These are phyloP conservation scores for Saccharomycopsis malanga DNA, from an alignment of 805 yeast genomes.

Conservation along the genomic window DNA sequence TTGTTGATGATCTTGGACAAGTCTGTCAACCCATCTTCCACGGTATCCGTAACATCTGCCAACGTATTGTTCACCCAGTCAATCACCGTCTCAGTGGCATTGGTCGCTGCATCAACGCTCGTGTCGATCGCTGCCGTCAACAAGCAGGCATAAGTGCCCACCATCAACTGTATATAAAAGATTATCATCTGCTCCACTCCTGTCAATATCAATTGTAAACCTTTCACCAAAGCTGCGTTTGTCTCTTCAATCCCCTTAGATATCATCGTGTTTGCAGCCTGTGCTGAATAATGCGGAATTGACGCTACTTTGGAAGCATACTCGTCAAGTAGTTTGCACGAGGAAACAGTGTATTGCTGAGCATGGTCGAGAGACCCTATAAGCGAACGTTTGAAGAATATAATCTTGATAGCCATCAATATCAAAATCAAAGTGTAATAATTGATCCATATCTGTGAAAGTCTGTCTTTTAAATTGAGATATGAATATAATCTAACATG, in stretches of 20 bases:
- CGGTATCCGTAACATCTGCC: constrained; percentile 43
- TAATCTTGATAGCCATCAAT: constrained; percentile 53
- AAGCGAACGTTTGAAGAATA: constrained; percentile 47
- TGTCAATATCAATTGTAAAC: constrained; percentile 42
- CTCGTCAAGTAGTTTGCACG: constrained; percentile 44
- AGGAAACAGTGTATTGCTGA: constrained; percentile 31
- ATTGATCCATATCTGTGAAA: constrained; percentile 64
- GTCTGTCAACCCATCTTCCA: constrained; percentile 60
- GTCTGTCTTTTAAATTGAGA: constrained; percentile 43
- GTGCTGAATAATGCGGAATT: constrained; percentile 51
- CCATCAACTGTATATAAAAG: constrained; percentile 61
- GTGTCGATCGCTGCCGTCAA: constrained; percentile 68
- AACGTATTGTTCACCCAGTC: constrained; percentile 56
- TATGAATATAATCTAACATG: constrained; percentile 27
- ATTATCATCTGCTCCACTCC: constrained; percentile 53
- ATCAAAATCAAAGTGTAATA: constrained; percentile 50
- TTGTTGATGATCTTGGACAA: constrained; percentile 52
- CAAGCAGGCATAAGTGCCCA: constrained; percentile 86
- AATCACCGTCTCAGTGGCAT: constrained; percentile 61
- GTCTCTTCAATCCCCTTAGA: constrained; percentile 41
- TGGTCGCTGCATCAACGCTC: constrained; percentile 62
- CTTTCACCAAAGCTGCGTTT: constrained; percentile 38
- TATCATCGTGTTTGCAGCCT: constrained; percentile 46
- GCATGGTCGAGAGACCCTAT: constrained; percentile 36
- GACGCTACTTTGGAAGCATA: constrained; percentile 31